phyloP scores from a whole-genome alignment of 2,329 filamentous ascomycete genomes.

The Cordyceps pruinosa region DNA sequence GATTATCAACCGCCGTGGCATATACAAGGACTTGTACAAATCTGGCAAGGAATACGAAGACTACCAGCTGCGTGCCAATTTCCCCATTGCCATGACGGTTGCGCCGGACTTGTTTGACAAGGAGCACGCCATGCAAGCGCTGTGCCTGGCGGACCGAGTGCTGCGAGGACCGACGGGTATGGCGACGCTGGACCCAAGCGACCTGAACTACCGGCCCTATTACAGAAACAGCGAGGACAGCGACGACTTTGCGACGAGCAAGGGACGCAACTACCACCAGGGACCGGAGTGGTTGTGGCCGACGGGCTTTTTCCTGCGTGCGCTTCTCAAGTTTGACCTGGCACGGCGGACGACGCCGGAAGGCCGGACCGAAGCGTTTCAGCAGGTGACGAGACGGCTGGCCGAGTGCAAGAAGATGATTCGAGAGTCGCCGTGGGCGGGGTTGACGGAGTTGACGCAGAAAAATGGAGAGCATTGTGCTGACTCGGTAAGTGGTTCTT shows the following conservation, averaged over 20 bases:
- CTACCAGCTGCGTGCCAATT: conserved; percentile 93
- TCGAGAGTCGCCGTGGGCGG: conserved; percentile 74
- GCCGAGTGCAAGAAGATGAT: conserved; percentile 82
- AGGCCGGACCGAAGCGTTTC: conserved; percentile 79
- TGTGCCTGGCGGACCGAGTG: conserved; percentile 71
- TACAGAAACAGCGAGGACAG: conserved; percentile 95
- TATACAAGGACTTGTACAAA: conserved; percentile 95
- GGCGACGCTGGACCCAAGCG: conserved; percentile 87
- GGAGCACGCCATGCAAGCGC: conserved; percentile 68
- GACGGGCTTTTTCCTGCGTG: conserved; percentile 88
- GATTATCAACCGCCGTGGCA: conserved; percentile 82
- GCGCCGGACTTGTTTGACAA: conserved; percentile 81
- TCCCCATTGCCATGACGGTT: conserved; percentile 90
- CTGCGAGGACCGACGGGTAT: conserved; percentile 87
- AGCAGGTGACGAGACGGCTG: conserved; percentile 83
- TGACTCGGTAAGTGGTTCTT: conserved; percentile 68
- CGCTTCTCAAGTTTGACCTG: conserved; percentile 84
- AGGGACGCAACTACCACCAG: conserved; percentile 96
- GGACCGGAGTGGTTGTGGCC: conserved; percentile 98
- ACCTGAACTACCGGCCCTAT: conserved; percentile 88
- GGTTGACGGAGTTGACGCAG: conserved; percentile 87
- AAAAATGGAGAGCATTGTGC: conserved; percentile 75
- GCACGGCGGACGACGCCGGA: conserved; percentile 52
- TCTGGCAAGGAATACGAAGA: conserved; percentile 96
- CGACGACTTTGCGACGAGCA: conserved; percentile 81